Evolutionary conservation across 768 basidiomycete genomes (phyloP).

Genomic region (Termitomyces titanicus): DNA sequence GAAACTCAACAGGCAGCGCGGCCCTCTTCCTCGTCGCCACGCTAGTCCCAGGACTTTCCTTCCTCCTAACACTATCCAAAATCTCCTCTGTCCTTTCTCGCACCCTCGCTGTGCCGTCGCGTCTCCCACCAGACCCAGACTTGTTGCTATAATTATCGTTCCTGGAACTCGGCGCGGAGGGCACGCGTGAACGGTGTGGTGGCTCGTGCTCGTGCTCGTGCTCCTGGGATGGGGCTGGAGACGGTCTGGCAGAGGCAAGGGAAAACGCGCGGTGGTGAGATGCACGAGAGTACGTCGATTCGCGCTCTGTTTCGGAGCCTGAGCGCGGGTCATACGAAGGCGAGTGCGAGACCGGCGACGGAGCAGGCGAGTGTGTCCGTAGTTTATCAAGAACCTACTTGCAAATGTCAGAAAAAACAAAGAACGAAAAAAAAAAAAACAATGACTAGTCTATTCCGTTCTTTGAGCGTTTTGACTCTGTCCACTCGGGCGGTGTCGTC

Average conservation of each 20-base stretch:
- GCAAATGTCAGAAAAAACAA: constrained; percentile 9
- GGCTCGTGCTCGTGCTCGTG: constrained; percentile 3
- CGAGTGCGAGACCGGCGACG: constrained; percentile 51
- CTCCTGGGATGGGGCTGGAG: neutral
- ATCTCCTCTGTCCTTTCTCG: constrained; percentile 26
- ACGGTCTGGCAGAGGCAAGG: neutral
- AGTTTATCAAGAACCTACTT: constrained; percentile 65
- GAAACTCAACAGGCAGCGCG: constrained; percentile 41
- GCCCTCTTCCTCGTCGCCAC: constrained; percentile 35
- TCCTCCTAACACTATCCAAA: constrained; percentile 36
- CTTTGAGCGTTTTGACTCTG: neutral
- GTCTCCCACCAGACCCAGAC: neutral
- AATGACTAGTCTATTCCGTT: neutral
- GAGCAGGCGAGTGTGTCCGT: constrained; percentile 33
- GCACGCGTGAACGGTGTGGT: constrained; percentile 34
- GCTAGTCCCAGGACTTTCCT: constrained; percentile 24
- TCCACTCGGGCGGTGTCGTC: neutral
- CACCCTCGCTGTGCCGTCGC: constrained; percentile 12
- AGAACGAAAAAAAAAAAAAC: constrained; percentile 14
- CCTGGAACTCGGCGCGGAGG: constrained; percentile 38
- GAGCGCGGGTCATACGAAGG: constrained; percentile 39
- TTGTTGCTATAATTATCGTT: neutral
- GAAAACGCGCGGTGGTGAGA: constrained; percentile 9
- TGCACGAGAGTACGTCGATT: constrained; percentile 30
- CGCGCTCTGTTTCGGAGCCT: constrained; percentile 82